phyloP scores from a whole-genome alignment of 2,329 filamentous ascomycete species.

The Cladosporium halotolerans region DNA sequence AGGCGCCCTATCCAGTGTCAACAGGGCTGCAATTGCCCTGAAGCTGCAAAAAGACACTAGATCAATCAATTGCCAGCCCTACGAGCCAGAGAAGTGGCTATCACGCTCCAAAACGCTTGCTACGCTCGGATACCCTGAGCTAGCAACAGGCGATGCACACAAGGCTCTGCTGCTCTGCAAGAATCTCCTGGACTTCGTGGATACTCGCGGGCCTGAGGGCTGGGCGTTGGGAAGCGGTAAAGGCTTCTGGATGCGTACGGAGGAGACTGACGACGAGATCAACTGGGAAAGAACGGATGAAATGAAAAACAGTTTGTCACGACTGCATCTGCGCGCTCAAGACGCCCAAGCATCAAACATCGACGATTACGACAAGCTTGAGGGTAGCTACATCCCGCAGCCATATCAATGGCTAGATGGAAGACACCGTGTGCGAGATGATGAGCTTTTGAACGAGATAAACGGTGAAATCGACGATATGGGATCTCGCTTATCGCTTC shows the following conservation, averaged over 20 bases:
- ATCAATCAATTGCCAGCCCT: constrained; percentile 17
- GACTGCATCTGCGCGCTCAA: background rate
- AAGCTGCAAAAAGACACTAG: constrained; percentile 13
- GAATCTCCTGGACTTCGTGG: constrained; percentile 10
- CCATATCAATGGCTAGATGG: constrained; percentile 26
- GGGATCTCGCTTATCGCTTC: background rate
- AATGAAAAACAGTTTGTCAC: too few relatives aligned
- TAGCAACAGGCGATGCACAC: constrained; percentile 24
- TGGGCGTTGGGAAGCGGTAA: constrained; percentile 18
- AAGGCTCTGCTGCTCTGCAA: constrained; percentile 21
- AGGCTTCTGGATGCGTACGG: constrained; percentile 26
- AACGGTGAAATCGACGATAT: constrained; percentile 4
- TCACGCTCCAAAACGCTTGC: constrained; percentile 16
- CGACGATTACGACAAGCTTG: constrained; percentile 7
- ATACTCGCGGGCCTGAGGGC: background rate
- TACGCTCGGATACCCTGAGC: constrained; percentile 23
- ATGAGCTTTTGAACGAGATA: constrained; percentile 12
- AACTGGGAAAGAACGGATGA: too few relatives aligned
- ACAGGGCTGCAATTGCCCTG: background rate
- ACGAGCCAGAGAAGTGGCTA: constrained; percentile 24
- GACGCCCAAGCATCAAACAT: background rate
- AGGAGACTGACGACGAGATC: background rate
- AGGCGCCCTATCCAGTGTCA: background rate
- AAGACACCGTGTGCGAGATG: constrained; percentile 8
- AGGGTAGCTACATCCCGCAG: constrained; percentile 18